Base-by-base conservation (phyloP, 495 filamentous ascomycete genomes). In the Penicillium malachiteum region DNA sequence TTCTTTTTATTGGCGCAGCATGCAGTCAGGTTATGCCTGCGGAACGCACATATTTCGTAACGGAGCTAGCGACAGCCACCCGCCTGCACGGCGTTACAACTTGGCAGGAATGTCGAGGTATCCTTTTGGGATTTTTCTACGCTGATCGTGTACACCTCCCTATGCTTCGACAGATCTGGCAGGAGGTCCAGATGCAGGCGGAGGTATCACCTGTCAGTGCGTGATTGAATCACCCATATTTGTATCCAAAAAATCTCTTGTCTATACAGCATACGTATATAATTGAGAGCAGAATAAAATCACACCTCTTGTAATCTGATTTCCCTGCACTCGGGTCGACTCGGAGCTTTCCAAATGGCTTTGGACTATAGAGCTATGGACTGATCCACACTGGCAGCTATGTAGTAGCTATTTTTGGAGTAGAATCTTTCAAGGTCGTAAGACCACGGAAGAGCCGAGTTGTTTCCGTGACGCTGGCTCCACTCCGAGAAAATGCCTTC, bases 81-180 rank as follows among this genome's bases (percentile, higher is more conserved):
- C 54, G 62, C 9, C 40, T 66, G 16, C 63, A 71, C 13, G 68
- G 68, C n/a, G 57, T 75, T 30, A 57, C 33, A 5, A 67, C 72
- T 7, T 77, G 71, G 71, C 71, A 77, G 38, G 71, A 73, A 47
- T 66, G 69, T 17, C 69, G 74, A 0, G 46, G 59, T 13, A 57
- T 75, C 4, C 60, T 78, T 21, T 44, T 69, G 16, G 64, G 72
- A 11, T 77, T 70, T 54, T 77, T 76, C 56, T 77, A 76, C 56
- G 65, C 68, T 41, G 75, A 78, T 52, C 71, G 74, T 37, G 59
- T 63, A 42, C 73, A 77, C 55, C 57, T 70, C 18, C 51, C 50
- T 13, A 67, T 70, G 52, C 45, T 74, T 21, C 62, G 68, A 30
- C 66, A 64, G 34, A 53, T 78, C 26, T 78, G 75, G 73, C 68